These are phyloP conservation scores for Phialocephala sp. DNA, from an alignment of 2,329 filamentous ascomycete genomes.

Conservation along the genomic window DNA sequence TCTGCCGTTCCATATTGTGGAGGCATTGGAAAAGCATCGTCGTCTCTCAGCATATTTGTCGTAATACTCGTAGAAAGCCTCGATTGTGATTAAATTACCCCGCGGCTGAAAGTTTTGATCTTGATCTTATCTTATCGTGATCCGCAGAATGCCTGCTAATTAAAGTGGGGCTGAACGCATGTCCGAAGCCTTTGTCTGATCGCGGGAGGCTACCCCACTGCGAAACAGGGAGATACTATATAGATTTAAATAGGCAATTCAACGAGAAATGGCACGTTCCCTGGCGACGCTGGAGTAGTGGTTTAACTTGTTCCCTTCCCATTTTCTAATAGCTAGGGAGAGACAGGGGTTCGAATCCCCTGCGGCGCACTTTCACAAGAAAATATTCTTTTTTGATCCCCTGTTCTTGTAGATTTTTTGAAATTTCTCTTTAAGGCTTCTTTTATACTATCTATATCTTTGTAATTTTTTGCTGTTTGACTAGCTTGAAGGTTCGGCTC, in stretches of 20 bases:
- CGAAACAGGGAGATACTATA: neutral
- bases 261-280: neutral
- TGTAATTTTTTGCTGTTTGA: neutral
- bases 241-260: neutral
- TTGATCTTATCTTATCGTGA: slow-evolving; percentile 7
- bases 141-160: neutral
- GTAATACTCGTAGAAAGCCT: neutral
- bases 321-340: slow-evolving; percentile 27
- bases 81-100: slow-evolving; percentile 1
- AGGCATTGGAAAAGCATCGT: slow-evolving; percentile 25
- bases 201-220: neutral
- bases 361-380: slow-evolving; percentile 15
- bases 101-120: slow-evolving; percentile 7
- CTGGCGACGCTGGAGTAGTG: slow-evolving; percentile 33
- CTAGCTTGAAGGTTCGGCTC: neutral
- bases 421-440: neutral
- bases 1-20: neutral
- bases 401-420: slow-evolving; percentile 2
- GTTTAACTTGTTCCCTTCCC: slow-evolving; percentile 39
- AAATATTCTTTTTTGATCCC: slow-evolving; percentile 10
- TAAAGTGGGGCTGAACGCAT: too few species aligned
- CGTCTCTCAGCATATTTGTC: slow-evolving; percentile 31
- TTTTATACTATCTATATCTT: neutral
- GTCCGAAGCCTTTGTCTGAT: neutral
- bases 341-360: slow-evolving; percentile 35